Evolutionary conservation across 1,284 basidiomycete genomes (phyloP), one percentile per base, ranked within the genome.

Genomic region (Pisolithus thermaeus): DNA sequence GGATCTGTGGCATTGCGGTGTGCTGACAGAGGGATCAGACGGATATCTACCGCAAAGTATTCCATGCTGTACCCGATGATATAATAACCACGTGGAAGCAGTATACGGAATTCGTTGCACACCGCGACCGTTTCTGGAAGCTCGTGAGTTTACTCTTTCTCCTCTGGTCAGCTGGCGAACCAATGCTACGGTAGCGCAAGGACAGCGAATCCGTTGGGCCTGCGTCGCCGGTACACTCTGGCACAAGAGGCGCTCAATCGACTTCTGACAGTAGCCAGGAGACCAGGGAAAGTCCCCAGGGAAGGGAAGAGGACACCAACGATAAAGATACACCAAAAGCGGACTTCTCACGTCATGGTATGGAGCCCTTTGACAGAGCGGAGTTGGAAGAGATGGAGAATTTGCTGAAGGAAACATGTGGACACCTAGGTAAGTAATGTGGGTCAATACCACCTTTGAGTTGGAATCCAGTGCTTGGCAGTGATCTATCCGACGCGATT

Each of bases 51-150:
- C 84, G 92, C 52, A 94, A 90, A 66, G 92, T 97, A 1, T 97
- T 97, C 73, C 86, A 92, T 62, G 87, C 89, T 46, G 75, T 93
- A 42, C 94, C 94, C 4, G 94, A 97, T 65, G 93, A 97, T 66
- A 73, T 86, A 14, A 82, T 97, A 49, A 88, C 87, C 1, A 94
- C 92, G 0, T 97, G 94, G 95, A 92, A 93, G 61, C 89, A 92
- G 63, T 96, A 96, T 73, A 94, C 87, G 65, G 87, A 93, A 54
- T 96, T 91, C 60, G 68, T 85, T 39, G 70, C 78, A 32, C 79
- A 90, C 61, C 85, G 90, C 53, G 91, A 92, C 57, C 81, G 88
- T 30, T 70, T 92, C 55, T 80, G 76, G 58, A 86, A 81, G 69
- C 77, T 76, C 32, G 87, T 87, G 60, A 56, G 28, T 3, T 7